phyloP scores from a whole-genome alignment of 305 asterid species.

The Fraxinus velutina region DNA sequence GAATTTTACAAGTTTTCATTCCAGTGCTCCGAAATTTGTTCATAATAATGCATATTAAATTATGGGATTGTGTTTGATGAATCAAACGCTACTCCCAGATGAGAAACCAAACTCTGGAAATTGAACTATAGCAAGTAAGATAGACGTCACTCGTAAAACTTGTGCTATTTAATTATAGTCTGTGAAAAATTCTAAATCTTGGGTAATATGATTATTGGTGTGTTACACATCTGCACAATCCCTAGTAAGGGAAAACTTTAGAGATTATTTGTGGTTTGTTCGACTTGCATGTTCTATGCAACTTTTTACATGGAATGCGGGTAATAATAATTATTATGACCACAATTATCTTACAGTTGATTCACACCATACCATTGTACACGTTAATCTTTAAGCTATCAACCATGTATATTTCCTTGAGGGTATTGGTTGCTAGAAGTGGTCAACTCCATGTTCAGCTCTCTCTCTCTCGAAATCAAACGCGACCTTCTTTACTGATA shows the following conservation, averaged over 20 bases:
- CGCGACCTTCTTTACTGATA: slow-evolving; percentile 86
- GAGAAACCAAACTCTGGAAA: background rate
- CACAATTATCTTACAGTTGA: background rate
- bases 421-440: background rate
- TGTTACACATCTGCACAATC: background rate
- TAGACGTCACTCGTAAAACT: background rate
- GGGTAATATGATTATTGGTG: slow-evolving; percentile 2
- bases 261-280: background rate
- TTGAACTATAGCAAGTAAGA: slow-evolving; percentile 14
- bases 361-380: background rate
- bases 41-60: background rate
- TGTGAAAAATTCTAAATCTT: slow-evolving; percentile 7
- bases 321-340: background rate
- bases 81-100: background rate
- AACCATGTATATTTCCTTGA: background rate
- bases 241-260: background rate
- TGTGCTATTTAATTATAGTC: background rate
- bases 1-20: background rate
- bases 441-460: slow-evolving; percentile 21
- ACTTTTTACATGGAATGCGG: background rate
- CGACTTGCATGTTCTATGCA: background rate
- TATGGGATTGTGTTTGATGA: background rate
- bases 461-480: slow-evolving; percentile 37
- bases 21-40: background rate
- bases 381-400: slow-evolving; percentile 5